These are phyloP conservation scores for Ocimum tenuiflorum DNA, from an alignment of 257 asterid species.

Conservation along the genomic window DNA sequence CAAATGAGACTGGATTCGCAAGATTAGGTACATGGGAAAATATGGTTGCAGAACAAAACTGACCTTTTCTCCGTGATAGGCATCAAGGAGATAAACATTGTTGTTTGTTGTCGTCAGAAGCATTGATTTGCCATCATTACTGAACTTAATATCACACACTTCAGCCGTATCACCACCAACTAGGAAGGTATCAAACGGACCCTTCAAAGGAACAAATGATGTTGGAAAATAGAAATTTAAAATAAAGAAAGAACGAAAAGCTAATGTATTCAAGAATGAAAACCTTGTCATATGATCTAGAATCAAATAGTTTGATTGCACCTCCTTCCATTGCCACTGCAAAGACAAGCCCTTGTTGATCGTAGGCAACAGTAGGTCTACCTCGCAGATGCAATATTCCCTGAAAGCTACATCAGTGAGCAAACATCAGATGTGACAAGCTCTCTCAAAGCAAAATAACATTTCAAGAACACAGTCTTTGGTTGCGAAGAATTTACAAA, in stretches of 20 bases:
- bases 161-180: constrained; percentile 98
- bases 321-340: constrained; percentile 99
- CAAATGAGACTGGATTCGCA: no score
- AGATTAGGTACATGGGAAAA: not conserved
- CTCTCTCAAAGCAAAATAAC: constrained; percentile 7
- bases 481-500: not conserved
- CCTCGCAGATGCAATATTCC: constrained; percentile 85
- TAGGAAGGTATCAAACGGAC: constrained; percentile 92
- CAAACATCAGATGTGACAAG: constrained; percentile 37
- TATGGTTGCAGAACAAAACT: constrained; percentile 11
- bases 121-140: constrained; percentile 94
- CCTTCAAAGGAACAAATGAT: constrained; percentile 38
- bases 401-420: constrained; percentile 79
- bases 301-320: constrained; percentile 83
- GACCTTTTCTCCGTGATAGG: constrained; percentile 95
- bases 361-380: constrained; percentile 94
- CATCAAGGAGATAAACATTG: constrained; percentile 77
- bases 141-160: constrained; percentile 94
- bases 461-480: not conserved
- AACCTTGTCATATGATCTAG: constrained; percentile 92
- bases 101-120: constrained; percentile 84
- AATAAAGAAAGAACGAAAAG: not conserved
- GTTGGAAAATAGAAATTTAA: not conserved
- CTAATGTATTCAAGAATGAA: constrained; percentile 12
- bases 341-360: constrained; percentile 96